Percentiles rank a stretch among this genome's conserved stretches.
Evolutionary conservation across 129 eudicot genomes (phyloP).

Genomic region (Ambrosia artemisiifolia): DNA sequence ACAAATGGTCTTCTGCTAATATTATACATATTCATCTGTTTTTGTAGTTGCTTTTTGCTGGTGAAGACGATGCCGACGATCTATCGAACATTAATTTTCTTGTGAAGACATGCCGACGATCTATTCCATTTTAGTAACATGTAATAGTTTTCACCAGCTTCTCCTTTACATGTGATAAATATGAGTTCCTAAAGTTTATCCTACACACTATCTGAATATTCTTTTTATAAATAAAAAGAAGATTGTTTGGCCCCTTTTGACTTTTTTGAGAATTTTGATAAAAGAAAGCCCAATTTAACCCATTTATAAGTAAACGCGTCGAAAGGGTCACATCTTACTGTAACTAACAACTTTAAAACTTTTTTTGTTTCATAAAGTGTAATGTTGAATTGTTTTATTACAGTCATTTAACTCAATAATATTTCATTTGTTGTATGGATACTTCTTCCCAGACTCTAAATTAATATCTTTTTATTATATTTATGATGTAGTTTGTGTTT

Average conservation of each 20-base stretch:
- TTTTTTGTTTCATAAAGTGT: conserved; percentile 25
- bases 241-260: neutral
- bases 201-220: no score
- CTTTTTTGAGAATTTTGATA: neutral
- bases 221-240: neutral
- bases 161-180: conserved; percentile 5
- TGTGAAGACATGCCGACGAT: conserved; percentile 86
- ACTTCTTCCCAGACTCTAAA: conserved; percentile 13
- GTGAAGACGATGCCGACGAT: conserved; percentile 71
- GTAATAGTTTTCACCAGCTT: conserved; percentile 36
- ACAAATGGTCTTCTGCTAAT: no score
- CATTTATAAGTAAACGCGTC: neutral
- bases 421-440: conserved; percentile 89
- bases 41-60: conserved; percentile 47
- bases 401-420: conserved; percentile 91
- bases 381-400: conserved; percentile 40
- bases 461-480: neutral
- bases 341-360: conserved; percentile 7
- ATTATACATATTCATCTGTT: conserved; percentile 12
- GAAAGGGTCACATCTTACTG: neutral
- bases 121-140: conserved; percentile 90
- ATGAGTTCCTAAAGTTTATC: no score
- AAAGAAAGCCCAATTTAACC: neutral
- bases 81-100: conserved; percentile 80
- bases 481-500: neutral